Conservation (phyloP, 805 yeast genomes). For the Nakazawaea wyomingensis region DNA sequence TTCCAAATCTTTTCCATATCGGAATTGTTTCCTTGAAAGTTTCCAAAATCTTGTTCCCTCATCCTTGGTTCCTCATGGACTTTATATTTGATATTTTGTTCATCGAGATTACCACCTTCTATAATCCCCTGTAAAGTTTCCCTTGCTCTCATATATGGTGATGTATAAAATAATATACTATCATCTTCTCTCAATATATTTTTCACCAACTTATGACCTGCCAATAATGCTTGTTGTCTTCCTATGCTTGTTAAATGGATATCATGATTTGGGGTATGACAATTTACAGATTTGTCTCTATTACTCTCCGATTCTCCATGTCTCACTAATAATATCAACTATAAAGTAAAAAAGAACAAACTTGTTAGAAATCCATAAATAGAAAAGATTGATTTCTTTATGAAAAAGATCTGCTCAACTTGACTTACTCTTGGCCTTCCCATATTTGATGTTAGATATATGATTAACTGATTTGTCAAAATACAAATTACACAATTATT, state of each 20-base stretch:
- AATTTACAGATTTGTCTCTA: slow-evolving; percentile 76
- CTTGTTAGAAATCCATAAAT: no score
- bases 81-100: slow-evolving; percentile 39
- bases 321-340: slow-evolving; percentile 67
- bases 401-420: no score
- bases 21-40: slow-evolving; percentile 72
- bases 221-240: slow-evolving; percentile 53
- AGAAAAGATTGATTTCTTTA: no score
- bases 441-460: slow-evolving; percentile 10
- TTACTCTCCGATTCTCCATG: slow-evolving; percentile 95
- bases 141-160: slow-evolving; percentile 81
- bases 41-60: slow-evolving; percentile 94
- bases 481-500: no score
- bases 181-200: slow-evolving; percentile 42
- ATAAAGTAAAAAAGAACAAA: slow-evolving; percentile 48
- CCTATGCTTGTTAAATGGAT: slow-evolving; percentile 73
- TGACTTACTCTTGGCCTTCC: slow-evolving; percentile 16
- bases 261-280: slow-evolving; percentile 73
- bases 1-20: slow-evolving; percentile 80
- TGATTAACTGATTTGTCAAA: no score
- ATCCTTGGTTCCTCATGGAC: slow-evolving; percentile 85
- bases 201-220: slow-evolving; percentile 47
- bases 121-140: slow-evolving; percentile 75
- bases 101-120: slow-evolving; percentile 37
- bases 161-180: slow-evolving; percentile 70